These are phyloP conservation scores for Phylloboletellus chloephorus DNA, from an alignment of 1,284 basidiomycete genomes.

Conservation along the genomic window DNA sequence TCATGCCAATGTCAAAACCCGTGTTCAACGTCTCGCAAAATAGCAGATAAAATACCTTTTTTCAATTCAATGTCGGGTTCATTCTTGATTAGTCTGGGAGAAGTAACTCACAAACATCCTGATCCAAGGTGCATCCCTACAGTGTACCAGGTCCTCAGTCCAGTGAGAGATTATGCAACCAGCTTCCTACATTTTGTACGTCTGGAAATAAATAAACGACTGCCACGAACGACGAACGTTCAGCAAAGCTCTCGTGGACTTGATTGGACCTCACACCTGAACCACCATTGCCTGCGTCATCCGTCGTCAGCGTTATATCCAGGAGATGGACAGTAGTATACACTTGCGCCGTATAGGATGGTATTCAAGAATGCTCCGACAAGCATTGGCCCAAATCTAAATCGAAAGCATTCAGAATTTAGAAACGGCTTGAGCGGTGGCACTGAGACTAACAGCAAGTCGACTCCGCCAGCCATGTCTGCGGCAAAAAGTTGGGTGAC, in stretches of 20 bases:
- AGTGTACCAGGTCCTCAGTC: not conserved
- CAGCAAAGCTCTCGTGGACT: not conserved
- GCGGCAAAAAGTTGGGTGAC: too few relatives aligned
- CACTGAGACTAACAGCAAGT: conserved; percentile 1
- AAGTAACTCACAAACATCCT: conserved; percentile 34
- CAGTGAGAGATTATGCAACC: not conserved
- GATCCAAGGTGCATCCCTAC: conserved; percentile 40
- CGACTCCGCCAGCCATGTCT: conserved; percentile 3
- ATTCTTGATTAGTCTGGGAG: not conserved
- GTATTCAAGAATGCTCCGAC: conserved; percentile 42
- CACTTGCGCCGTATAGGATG: conserved; percentile 43
- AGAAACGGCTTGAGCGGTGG: too few relatives aligned
- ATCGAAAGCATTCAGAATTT: conserved; percentile 2
- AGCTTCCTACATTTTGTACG: conserved; percentile 10
- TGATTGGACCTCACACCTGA: conserved; percentile 8
- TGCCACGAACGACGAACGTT: conserved; percentile 26
- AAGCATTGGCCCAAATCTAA: conserved; percentile 44
- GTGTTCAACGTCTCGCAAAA: conserved; percentile 41
- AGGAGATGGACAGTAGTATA: not conserved
- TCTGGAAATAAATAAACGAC: conserved; percentile 22
- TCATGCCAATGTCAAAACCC: conserved; percentile 39
- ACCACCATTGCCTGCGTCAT: conserved; percentile 5
- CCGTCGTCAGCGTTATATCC: conserved; percentile 5
- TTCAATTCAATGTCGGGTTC: not conserved
- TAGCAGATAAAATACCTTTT: conserved; percentile 40